Conservation (phyloP, 139 green algal species). For the Haematococcus lacustris region DNA sequence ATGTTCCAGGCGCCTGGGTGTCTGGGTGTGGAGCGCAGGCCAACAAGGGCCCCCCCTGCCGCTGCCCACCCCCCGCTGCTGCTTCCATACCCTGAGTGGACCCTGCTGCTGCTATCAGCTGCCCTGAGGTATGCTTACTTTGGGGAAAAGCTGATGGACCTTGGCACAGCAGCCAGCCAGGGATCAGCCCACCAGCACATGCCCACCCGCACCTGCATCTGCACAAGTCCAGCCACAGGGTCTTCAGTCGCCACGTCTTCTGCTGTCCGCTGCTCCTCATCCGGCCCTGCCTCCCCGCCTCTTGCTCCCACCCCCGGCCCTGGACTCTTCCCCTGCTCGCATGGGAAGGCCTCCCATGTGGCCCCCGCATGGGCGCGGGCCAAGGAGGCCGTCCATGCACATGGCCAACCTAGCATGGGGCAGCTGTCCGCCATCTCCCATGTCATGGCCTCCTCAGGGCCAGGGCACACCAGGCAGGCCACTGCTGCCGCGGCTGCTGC, state of each 20-base stretch:
- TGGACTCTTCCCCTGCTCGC: not conserved
- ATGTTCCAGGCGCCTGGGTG: too few relatives aligned
- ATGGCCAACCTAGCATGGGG: slow-evolving; percentile 17
- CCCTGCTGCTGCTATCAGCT: too few relatives aligned
- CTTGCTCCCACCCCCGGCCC: not conserved
- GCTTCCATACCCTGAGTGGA: too few relatives aligned
- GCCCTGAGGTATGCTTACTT: too few relatives aligned
- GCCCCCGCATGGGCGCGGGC: not conserved
- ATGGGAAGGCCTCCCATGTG: not conserved
- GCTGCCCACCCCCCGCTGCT: too few relatives aligned
- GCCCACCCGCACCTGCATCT: slow-evolving; percentile 37
- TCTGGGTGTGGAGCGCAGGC: too few relatives aligned
- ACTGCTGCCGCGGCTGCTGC: slow-evolving; percentile 40
- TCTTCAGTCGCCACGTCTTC: slow-evolving; percentile 55
- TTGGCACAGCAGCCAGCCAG: too few relatives aligned
- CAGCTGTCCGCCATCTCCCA: slow-evolving; percentile 25
- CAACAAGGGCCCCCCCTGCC: too few relatives aligned
- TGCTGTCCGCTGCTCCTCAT: slow-evolving; percentile 22
- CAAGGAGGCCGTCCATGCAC: not conserved
- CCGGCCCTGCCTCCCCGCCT: not conserved
- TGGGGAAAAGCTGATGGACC: too few relatives aligned
- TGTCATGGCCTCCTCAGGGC: slow-evolving; percentile 16
- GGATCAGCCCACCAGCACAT: too few relatives aligned
- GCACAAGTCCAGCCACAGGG: slow-evolving; percentile 48
- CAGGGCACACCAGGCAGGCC: slow-evolving; percentile 23